A percentile compares a stretch with the other conserved stretches of the same genome.
Conservation (phyloP, 2,329 filamentous ascomycete species). For the Corynespora cassiicola region DNA sequence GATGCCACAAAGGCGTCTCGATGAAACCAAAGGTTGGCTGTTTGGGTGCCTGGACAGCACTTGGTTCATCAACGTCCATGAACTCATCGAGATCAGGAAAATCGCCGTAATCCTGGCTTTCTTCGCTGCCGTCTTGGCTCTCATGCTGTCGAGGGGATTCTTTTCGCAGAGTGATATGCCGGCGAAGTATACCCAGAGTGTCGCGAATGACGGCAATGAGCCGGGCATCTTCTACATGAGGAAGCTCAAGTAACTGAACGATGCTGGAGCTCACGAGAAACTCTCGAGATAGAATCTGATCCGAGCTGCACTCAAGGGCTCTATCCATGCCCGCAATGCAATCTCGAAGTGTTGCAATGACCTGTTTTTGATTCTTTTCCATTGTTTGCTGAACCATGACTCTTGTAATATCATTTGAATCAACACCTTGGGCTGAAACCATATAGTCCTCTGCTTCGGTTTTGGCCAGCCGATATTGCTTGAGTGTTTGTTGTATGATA, state of each 20-base stretch:
- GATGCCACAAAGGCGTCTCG: constrained; percentile 57
- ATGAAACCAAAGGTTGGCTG: constrained; percentile 46
- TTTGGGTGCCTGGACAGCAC: constrained; percentile 4
- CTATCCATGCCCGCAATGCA: constrained; percentile 58
- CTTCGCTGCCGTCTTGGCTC: constrained; percentile 55
- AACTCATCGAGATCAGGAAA: constrained; percentile 61
- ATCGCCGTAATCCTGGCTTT: constrained; percentile 70
- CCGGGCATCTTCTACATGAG: constrained; percentile 55
- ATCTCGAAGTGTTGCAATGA: constrained; percentile 61
- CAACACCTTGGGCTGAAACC: constrained; percentile 42
- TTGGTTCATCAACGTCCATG: constrained; percentile 38
- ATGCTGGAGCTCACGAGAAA: constrained; percentile 54
- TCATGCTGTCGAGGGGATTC: constrained; percentile 20
- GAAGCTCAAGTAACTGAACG: constrained; percentile 57
- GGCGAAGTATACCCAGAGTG: constrained; percentile 55
- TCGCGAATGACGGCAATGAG: constrained; percentile 56
- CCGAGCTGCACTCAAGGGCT: constrained; percentile 52
- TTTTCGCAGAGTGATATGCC: constrained; percentile 40
- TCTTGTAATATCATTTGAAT: constrained; percentile 49
- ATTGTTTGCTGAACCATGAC: constrained; percentile 60
- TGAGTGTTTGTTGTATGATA: constrained; percentile 59
- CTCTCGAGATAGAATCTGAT: constrained; percentile 48
- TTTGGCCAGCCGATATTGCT: constrained; percentile 62
- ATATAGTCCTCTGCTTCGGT: constrained; percentile 64
- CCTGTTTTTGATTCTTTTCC: constrained; percentile 62